Percentiles rank a stretch among this genome's conserved stretches.
Conservation (phyloP, 108 stramenopile species). For the Cyclotella sp. region DNA sequence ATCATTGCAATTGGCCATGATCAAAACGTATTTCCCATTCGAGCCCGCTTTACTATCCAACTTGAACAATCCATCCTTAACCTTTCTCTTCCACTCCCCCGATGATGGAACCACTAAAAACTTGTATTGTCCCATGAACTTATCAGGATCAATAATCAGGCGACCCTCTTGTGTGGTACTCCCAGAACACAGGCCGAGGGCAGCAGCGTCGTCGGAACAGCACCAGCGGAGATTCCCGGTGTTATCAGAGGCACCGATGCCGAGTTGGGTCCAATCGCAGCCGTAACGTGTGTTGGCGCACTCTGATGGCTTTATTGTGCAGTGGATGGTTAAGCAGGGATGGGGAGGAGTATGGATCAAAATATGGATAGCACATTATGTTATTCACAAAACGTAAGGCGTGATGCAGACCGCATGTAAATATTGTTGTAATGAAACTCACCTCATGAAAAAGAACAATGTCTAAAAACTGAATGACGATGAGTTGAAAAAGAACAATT, state of each 20-base stretch:
- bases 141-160: slow-evolving; percentile 66
- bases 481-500: slow-evolving; percentile 39
- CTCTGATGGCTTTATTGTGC: slow-evolving; percentile 54
- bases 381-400: not conserved
- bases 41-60: slow-evolving; percentile 47
- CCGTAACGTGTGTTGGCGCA: slow-evolving; percentile 71
- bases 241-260: slow-evolving; percentile 68
- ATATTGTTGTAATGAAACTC: slow-evolving; percentile 5
- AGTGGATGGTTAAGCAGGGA: not conserved
- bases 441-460: slow-evolving; percentile 57
- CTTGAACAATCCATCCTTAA: slow-evolving; percentile 57
- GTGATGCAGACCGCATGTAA: not conserved
- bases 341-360: not conserved
- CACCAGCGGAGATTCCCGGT: slow-evolving; percentile 73
- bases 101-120: slow-evolving; percentile 65
- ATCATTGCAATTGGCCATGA: slow-evolving; percentile 86
- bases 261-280: slow-evolving; percentile 84
- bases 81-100: slow-evolving; percentile 55
- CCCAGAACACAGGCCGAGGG: slow-evolving; percentile 62
- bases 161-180: slow-evolving; percentile 60
- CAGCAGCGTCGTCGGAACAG: slow-evolving; percentile 77
- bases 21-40: slow-evolving; percentile 72
- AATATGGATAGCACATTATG: not conserved
- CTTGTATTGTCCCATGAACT: slow-evolving; percentile 69
- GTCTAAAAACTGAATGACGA: slow-evolving; percentile 46